Conservation (phyloP, 768 basidiomycete genomes). For the Mycena vitilis region DNA sequence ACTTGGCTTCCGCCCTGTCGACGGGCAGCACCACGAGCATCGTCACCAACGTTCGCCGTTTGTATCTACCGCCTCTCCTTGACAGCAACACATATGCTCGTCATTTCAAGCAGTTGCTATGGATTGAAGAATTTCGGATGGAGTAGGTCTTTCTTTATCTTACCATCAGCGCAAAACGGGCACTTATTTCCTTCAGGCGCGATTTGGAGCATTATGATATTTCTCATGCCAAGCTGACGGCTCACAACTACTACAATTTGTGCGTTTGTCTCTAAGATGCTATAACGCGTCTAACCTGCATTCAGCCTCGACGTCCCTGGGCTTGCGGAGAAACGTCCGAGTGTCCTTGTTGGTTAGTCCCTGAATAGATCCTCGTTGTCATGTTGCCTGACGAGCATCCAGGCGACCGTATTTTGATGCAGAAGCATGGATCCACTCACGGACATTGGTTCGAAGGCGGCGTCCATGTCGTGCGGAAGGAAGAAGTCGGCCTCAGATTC, state of each 20-base stretch:
- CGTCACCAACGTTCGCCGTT: conserved; percentile 43
- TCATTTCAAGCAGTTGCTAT: conserved; percentile 63
- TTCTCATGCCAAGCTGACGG: conserved; percentile 45
- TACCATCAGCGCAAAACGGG: neutral
- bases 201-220: conserved; percentile 56
- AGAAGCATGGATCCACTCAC: conserved; percentile 48
- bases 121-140: conserved; percentile 64
- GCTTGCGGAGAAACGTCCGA: conserved; percentile 68
- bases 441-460: conserved; percentile 70
- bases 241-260: conserved; percentile 50
- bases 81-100: conserved; percentile 54
- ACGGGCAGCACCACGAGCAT: conserved; percentile 45
- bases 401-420: conserved; percentile 69
- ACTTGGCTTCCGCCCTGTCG: conserved; percentile 46
- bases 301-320: conserved; percentile 59
- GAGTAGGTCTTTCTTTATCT: conserved; percentile 39
- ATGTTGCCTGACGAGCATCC: conserved; percentile 7
- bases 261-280: conserved; percentile 38
- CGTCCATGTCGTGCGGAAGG: conserved; percentile 62
- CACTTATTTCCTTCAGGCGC: conserved; percentile 41
- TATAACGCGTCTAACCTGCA: neutral
- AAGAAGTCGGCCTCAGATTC: conserved; percentile 65
- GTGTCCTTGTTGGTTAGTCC: conserved; percentile 63
- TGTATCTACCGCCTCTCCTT: conserved; percentile 56
- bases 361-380: conserved; percentile 1